Evolutionary conservation across 257 asterid genomes (phyloP).

Genomic region (Striga asiatica): DNA sequence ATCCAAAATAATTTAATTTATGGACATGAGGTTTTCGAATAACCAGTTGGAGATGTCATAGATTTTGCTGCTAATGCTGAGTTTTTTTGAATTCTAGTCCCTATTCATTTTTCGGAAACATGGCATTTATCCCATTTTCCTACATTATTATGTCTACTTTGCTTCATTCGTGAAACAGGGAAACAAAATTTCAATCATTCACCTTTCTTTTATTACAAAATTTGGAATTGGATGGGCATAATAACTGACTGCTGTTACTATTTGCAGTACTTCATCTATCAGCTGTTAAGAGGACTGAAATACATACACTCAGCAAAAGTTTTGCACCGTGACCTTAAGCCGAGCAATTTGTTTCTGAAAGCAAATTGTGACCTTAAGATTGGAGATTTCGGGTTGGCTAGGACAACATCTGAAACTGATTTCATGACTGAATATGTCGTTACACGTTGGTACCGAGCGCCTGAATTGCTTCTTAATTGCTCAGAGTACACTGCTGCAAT

Average conservation of each 20-base stretch:
- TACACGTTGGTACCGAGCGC: conserved; percentile 91
- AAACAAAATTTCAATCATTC: no score
- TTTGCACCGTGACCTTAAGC: conserved; percentile 84
- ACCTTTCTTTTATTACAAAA: no score
- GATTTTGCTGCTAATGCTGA: no score
- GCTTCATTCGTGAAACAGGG: no score
- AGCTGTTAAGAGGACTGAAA: conserved; percentile 66
- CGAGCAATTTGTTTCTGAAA: conserved; percentile 69
- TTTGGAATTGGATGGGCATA: no score
- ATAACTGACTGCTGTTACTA: background rate
- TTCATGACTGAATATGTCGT: conserved; percentile 94
- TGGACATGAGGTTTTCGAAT: no score
- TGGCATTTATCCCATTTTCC: no score
- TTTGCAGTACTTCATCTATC: conserved; percentile 79
- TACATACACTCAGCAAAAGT: conserved; percentile 88
- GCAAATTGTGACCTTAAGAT: conserved; percentile 76
- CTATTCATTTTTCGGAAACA: no score
- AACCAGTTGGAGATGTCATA: no score
- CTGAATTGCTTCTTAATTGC: conserved; percentile 78
- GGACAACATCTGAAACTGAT: conserved; percentile 79
- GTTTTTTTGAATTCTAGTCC: no score
- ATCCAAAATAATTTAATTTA: no score
- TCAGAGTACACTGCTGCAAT: conserved; percentile 86
- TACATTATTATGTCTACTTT: no score
- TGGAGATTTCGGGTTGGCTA: conserved; percentile 88